A percentile compares a stretch with the other conserved stretches of the same genome.
Conservation (phyloP, 2,329 filamentous ascomycete genomes). For the Dothiorella sarmentorum region DNA sequence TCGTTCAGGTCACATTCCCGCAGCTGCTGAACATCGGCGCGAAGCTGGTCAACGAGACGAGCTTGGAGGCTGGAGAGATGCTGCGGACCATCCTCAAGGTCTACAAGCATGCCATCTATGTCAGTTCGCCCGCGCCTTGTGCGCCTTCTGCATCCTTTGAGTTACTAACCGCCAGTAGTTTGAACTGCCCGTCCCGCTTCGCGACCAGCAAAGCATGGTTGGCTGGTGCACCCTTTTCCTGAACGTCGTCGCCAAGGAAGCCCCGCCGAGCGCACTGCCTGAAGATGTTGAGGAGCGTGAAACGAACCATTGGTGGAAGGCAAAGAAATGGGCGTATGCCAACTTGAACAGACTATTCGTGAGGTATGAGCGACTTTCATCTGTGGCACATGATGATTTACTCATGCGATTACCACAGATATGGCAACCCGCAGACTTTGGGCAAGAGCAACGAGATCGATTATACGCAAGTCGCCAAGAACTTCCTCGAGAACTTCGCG, state of each 20-base stretch:
- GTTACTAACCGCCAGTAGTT: constrained; percentile 56
- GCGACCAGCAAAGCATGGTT: constrained; percentile 78
- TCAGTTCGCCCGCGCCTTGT: constrained; percentile 46
- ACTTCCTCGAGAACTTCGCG: constrained; percentile 85
- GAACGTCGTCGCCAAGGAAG: constrained; percentile 79
- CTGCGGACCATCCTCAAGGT: constrained; percentile 90
- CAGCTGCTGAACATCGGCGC: constrained; percentile 82
- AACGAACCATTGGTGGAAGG: constrained; percentile 98
- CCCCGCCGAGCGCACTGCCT: constrained; percentile 72
- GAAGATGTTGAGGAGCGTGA: constrained; percentile 84
- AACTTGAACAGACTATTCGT: constrained; percentile 96
- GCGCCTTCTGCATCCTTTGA: background rate
- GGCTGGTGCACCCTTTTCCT: constrained; percentile 97
- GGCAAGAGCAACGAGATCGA: constrained; percentile 72
- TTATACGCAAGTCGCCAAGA: constrained; percentile 78
- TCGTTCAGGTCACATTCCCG: constrained; percentile 87
- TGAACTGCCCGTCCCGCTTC: constrained; percentile 75
- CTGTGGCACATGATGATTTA: constrained; percentile 19
- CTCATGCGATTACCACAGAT: constrained; percentile 52
- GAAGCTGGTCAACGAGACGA: constrained; percentile 84
- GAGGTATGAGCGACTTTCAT: constrained; percentile 50
- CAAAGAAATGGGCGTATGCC: constrained; percentile 99
- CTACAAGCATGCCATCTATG: constrained; percentile 97
- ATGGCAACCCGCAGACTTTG: constrained; percentile 79
- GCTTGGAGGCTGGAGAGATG: constrained; percentile 94